Conservation (phyloP, 306 rosid genomes). For the Psophocarpus tetragonolobus region DNA sequence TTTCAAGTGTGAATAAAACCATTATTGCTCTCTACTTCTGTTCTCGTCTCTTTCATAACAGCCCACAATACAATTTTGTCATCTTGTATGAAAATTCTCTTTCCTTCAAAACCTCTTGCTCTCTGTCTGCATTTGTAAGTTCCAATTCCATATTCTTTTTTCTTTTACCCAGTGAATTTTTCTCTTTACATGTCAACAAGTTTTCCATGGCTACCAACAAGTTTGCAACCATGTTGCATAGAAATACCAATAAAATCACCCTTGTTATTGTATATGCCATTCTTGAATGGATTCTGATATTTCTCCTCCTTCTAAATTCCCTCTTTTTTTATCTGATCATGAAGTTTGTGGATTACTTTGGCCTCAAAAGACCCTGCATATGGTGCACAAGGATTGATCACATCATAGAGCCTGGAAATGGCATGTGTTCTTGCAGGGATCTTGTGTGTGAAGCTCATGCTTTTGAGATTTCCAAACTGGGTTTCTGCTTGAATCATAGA, state of each 20-base stretch:
- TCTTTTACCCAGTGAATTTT: background rate
- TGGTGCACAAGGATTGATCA: constrained; percentile 3
- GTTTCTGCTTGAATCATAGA: background rate
- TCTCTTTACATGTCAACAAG: background rate
- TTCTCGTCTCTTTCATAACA: background rate
- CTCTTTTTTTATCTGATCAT: background rate
- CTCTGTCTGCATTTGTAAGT: background rate
- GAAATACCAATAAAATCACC: background rate
- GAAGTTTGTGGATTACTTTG: constrained; percentile 1
- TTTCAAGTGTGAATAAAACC: background rate
- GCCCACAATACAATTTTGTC: background rate
- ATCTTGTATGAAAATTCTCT: background rate
- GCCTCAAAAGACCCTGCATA: background rate
- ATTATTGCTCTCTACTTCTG: background rate
- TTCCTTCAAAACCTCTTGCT: background rate
- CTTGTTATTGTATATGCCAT: background rate
- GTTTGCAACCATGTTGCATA: background rate
- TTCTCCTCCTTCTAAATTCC: background rate
- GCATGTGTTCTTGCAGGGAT: background rate
- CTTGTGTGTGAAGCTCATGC: constrained; percentile 4
- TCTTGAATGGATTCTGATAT: constrained; percentile 2
- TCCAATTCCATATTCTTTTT: background rate
- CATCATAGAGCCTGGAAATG: background rate
- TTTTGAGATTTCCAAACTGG: constrained; percentile 4
- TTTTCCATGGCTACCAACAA: background rate